phyloP scores from a whole-genome alignment of 805 yeast species.

The Barnettozyma salicaria region DNA sequence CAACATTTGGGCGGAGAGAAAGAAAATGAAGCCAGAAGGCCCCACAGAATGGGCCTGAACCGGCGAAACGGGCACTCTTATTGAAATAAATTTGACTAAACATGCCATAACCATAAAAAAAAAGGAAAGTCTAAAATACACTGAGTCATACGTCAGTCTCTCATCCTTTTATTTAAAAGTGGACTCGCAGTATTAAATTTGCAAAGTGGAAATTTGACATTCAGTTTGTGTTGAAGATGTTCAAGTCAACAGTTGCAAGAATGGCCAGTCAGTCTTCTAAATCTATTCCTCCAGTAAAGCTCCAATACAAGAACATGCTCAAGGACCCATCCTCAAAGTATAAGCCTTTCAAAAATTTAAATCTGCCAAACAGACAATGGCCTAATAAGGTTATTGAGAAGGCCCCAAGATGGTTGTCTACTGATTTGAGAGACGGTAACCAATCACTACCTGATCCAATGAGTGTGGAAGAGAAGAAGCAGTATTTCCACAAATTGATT shows the following conservation, averaged over 20 bases:
- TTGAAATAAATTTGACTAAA: too few relatives aligned
- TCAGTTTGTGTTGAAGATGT: conserved; percentile 20
- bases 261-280: conserved; percentile 25
- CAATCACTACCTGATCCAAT: conserved; percentile 80
- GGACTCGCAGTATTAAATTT: too few relatives aligned
- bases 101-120: too few relatives aligned
- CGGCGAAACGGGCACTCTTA: too few relatives aligned
- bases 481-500: conserved; percentile 63
- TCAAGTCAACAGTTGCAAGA: conserved; percentile 18
- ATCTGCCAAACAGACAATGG: conserved; percentile 63
- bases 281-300: conserved; percentile 22
- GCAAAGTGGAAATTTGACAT: too few relatives aligned
- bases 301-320: conserved; percentile 46
- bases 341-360: conserved; percentile 46
- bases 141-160: too few relatives aligned
- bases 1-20: too few relatives aligned
- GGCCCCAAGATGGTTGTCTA: conserved; percentile 77
- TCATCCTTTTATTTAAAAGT: too few relatives aligned
- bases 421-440: conserved; percentile 78
- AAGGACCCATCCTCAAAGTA: conserved; percentile 65
- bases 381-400: conserved; percentile 58
- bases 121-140: too few relatives aligned
- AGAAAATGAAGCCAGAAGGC: too few relatives aligned
- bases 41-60: too few relatives aligned
- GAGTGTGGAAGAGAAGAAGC: conserved; percentile 69